These are phyloP conservation scores for Stephanodiscus minutulus DNA, from an alignment of 108 stramenopile genomes.

Conservation along the genomic window DNA sequence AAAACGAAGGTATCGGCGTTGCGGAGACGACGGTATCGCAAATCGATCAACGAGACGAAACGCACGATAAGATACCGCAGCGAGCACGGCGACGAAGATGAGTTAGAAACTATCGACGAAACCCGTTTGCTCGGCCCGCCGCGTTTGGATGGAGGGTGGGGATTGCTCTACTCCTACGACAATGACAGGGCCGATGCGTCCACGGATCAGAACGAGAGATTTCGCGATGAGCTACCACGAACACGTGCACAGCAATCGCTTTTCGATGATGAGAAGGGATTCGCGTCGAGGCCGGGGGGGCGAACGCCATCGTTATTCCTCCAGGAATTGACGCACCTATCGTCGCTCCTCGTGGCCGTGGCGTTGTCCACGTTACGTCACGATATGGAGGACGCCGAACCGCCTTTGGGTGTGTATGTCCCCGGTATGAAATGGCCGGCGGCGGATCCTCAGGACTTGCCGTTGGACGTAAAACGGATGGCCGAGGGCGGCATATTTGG, in stretches of 20 bases:
- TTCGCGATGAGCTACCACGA: constrained; percentile 50
- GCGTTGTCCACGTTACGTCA: constrained; percentile 75
- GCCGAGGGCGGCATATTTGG: constrained; percentile 11
- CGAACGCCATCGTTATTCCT: constrained; percentile 73
- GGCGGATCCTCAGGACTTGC: constrained; percentile 67
- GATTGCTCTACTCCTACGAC: constrained; percentile 40
- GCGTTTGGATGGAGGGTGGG: constrained; percentile 70
- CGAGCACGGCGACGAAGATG: neutral
- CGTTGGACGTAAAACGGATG: constrained; percentile 23
- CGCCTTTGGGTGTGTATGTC: constrained; percentile 57
- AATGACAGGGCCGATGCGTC: neutral
- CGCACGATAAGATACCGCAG: neutral
- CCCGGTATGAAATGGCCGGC: constrained; percentile 66
- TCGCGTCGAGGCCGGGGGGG: constrained; percentile 62
- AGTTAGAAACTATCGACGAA: constrained; percentile 9
- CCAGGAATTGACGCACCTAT: constrained; percentile 76
- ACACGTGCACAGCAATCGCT: constrained; percentile 8
- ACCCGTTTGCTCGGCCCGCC: constrained; percentile 50
- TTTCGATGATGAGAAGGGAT: constrained; percentile 38
- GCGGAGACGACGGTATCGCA: constrained; percentile 17
- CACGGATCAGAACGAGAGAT: neutral
- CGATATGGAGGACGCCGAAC: constrained; percentile 68
- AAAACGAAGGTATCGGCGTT: neutral
- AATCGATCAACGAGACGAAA: constrained; percentile 39
- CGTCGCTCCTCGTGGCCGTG: constrained; percentile 64